Percentiles rank a stretch among this genome's conserved stretches.
phyloP scores from a whole-genome alignment of 352 stramenopile species.

The Thraustotheca clavata region DNA sequence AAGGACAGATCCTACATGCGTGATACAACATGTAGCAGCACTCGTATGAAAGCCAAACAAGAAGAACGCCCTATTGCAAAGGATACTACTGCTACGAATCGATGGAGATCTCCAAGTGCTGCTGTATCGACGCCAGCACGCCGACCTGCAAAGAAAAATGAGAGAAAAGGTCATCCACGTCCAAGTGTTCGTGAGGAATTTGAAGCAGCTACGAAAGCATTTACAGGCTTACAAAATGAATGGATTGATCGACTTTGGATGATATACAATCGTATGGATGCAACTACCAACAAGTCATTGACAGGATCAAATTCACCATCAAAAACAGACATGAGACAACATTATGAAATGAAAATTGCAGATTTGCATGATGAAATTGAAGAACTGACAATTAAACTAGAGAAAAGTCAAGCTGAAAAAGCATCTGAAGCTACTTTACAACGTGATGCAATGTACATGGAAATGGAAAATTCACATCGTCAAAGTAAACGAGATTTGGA shows the following conservation, averaged over 20 bases:
- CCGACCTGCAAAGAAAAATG: neutral
- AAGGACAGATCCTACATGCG: conserved; percentile 8
- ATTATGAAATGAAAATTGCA: neutral
- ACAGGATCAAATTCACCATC: neutral
- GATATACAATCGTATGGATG: neutral
- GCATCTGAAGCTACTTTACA: neutral
- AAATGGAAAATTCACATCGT: neutral
- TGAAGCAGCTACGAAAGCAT: neutral
- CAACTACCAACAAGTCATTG: no score
- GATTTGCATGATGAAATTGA: neutral
- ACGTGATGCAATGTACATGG: neutral
- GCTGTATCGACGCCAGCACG: neutral
- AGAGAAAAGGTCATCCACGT: neutral
- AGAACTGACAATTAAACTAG: neutral
- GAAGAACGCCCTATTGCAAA: neutral
- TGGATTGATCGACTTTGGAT: neutral
- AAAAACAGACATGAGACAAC: neutral
- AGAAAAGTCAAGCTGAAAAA: neutral
- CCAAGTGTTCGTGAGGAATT: neutral
- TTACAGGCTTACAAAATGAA: neutral
- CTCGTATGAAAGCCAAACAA: neutral
- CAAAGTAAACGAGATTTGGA: neutral
- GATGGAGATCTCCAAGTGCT: neutral
- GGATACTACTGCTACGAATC: neutral
- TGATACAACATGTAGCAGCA: neutral